Evolutionary conservation across 2,329 filamentous ascomycete species (phyloP), one percentile per base, ranked within the genome.

Genomic region (Gaeumannomyces tritici): DNA sequence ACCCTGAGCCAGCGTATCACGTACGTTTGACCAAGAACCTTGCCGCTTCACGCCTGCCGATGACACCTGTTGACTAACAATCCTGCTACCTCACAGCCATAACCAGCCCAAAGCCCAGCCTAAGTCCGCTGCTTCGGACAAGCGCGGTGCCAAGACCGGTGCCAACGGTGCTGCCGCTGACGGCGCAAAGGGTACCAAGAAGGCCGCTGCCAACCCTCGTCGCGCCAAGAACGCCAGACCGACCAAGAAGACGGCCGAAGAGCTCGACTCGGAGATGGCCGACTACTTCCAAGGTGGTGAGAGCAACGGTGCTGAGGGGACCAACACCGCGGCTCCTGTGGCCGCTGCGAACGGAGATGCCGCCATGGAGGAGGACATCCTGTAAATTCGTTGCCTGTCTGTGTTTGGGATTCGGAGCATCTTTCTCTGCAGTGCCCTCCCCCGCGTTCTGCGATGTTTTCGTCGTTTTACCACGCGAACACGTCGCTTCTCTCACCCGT

Each of bases 251-350:
- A 96, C 92, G 0, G 87, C 89, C 1, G 93, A 96, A 73, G 93
- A 99, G 79, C 86, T 99, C 29, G 95, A 99, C 74, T 92, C 91
- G 5, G 95, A 99, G 75, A 99, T 99, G 95, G 88, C 86, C 26
- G 95, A 98, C 75, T 99, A 99, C 79, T 98, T 96, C 73, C 86
- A 82, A 61, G 51, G 42, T 35, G 70, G 75, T 31, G 75, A 75
- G 55, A 74, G 76, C 28, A 66, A 65, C 21, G 11, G 29, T 64
- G 69, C 70, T 42, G 72, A 77, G 66, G 78, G 74, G 61, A 79
- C 79, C 67, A 78, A 75, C 61, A 72, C 77, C 64, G 77, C 78
- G 65, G 76, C 77, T 55, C 74, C 77, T 61, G 80, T 78, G 8
- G 66, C 67, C 29, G 62, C 67, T 33, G 66, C 61, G 18, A 65